A percentile compares a stretch with the other conserved stretches of the same genome.
These are phyloP conservation scores for Musa itinerans DNA, from an alignment of 176 grass and related monocot species.

Conservation along the genomic window DNA sequence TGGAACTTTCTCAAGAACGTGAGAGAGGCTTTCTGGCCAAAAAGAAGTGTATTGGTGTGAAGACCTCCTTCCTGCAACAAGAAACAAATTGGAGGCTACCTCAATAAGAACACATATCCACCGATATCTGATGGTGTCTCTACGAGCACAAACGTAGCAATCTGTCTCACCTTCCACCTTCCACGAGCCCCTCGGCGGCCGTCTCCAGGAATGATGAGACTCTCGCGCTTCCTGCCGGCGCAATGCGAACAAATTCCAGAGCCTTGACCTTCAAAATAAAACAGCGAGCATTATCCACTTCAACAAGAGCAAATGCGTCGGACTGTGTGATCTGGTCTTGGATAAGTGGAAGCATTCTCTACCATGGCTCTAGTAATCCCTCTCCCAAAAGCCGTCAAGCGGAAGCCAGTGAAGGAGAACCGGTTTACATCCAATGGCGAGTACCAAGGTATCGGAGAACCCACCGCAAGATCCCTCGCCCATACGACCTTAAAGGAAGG, in stretches of 20 bases:
- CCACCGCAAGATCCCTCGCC: conserved; percentile 74
- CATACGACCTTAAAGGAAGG: conserved; percentile 61
- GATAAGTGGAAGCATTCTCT: conserved; percentile 13
- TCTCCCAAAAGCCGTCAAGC: conserved; percentile 72
- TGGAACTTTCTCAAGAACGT: not conserved
- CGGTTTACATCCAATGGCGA: conserved; percentile 71
- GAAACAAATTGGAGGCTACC: not conserved
- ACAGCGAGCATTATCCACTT: conserved; percentile 4
- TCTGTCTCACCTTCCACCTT: conserved; percentile 77
- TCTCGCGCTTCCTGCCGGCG: conserved; percentile 68
- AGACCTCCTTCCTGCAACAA: conserved; percentile 72
- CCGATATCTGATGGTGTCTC: not conserved
- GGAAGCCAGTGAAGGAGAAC: conserved; percentile 81
- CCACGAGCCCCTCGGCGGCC: conserved; percentile 76
- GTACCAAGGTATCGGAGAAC: conserved; percentile 93
- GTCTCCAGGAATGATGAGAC: conserved; percentile 80
- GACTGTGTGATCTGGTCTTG: not conserved
- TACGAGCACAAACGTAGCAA: not conserved
- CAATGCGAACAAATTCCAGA: conserved; percentile 63
- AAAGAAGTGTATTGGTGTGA: conserved; percentile 90
- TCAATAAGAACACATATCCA: not conserved
- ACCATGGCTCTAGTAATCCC: conserved; percentile 69
- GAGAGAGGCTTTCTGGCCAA: conserved; percentile 67
- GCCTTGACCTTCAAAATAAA: conserved; percentile 59
- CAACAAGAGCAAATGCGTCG: conserved; percentile 1